Conservation (phyloP, 176 grass and related monocot species). For the Aegilops umbellulata region DNA sequence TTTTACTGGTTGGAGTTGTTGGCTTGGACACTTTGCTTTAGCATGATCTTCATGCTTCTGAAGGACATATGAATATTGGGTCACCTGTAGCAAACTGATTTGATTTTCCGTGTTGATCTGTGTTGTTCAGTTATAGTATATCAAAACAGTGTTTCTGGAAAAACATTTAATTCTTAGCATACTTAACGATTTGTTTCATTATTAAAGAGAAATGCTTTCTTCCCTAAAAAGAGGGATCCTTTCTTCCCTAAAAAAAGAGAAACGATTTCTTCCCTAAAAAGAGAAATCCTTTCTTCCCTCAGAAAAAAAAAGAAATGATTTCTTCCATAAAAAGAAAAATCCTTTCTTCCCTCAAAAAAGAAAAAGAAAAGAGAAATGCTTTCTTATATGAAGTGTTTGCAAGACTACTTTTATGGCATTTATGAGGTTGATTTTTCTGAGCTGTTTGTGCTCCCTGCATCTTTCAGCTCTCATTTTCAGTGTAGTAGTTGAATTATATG, state of each 20-base stretch:
- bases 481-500: constrained; percentile 9
- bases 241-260: background rate
- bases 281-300: background rate
- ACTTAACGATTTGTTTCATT: background rate
- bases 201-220: background rate
- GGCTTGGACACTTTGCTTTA: background rate
- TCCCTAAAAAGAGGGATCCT: background rate
- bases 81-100: background rate
- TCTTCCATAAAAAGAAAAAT: background rate
- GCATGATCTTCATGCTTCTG: constrained; percentile 15
- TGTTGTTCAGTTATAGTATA: background rate
- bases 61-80: background rate
- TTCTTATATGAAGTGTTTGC: background rate
- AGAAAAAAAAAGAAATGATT: background rate
- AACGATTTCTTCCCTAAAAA: background rate
- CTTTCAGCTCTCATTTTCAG: constrained; percentile 36
- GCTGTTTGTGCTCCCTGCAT: constrained; percentile 20
- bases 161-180: background rate
- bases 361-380: background rate
- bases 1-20: constrained; percentile 35
- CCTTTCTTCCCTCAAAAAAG: background rate
- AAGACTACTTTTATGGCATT: background rate
- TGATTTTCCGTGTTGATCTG: background rate
- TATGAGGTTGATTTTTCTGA: constrained; percentile 21
- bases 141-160: background rate